phyloP scores from a whole-genome alignment of 2,329 filamentous ascomycete genomes.

The Alternaria gaisen region DNA sequence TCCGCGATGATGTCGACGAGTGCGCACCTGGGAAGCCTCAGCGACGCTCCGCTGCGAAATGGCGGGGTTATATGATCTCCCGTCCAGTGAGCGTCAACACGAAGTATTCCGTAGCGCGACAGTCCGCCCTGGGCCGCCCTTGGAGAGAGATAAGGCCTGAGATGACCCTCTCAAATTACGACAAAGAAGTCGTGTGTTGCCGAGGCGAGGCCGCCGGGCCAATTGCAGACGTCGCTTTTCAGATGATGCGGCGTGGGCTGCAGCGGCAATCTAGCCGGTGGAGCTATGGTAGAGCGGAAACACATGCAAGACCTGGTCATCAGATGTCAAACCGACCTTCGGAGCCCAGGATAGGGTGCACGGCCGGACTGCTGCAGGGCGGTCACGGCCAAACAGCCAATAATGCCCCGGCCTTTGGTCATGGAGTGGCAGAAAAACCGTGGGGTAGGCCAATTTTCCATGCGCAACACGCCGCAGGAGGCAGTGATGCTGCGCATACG shows the following conservation, averaged over 20 bases:
- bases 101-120: constrained; percentile 21
- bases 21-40: constrained; percentile 17
- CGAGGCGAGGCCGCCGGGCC: constrained; percentile 32
- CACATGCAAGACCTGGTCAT: constrained; percentile 38
- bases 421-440: constrained; percentile 46
- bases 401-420: constrained; percentile 31
- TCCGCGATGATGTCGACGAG: constrained; percentile 33
- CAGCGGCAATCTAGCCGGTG: constrained; percentile 44
- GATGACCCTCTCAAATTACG: constrained; percentile 50
- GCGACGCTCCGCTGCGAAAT: constrained; percentile 33
- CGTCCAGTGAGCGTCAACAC: constrained; percentile 33
- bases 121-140: constrained; percentile 30
- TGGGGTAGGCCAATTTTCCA: constrained; percentile 49
- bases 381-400: constrained; percentile 37
- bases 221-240: constrained; percentile 37
- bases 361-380: constrained; percentile 26
- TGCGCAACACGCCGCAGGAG: constrained; percentile 34
- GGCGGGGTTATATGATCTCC: constrained; percentile 36
- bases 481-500: constrained; percentile 24
- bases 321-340: constrained; percentile 42
- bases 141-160: constrained; percentile 42
- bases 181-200: constrained; percentile 34
- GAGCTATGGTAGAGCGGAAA: constrained; percentile 39
- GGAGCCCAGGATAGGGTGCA: constrained; percentile 36
- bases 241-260: constrained; percentile 41